Conservation (phyloP, 1,139 yeast genomes). For the Yamadazyma pseudoaaseri region DNA sequence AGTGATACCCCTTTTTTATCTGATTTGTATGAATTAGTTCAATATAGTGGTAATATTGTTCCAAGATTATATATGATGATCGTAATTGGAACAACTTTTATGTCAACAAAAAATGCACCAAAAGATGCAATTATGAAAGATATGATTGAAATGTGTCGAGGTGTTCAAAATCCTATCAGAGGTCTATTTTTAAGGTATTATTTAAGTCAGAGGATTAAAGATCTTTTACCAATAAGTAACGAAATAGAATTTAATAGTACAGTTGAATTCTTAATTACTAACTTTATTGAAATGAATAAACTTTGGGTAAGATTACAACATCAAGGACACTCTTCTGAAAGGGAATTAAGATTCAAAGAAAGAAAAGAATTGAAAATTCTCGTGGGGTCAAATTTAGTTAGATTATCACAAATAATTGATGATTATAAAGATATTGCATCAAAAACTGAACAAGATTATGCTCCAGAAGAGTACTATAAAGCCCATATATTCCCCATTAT, state of each 20-base stretch:
- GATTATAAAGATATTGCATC: slow-evolving; percentile 27
- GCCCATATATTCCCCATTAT: slow-evolving; percentile 71
- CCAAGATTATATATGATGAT: slow-evolving; percentile 94
- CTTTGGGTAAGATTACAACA: slow-evolving; percentile 96
- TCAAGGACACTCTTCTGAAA: slow-evolving; percentile 88
- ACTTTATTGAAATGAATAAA: slow-evolving; percentile 96
- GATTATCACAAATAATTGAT: slow-evolving; percentile 84
- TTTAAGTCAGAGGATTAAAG: slow-evolving; percentile 79
- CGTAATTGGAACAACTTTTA: slow-evolving; percentile 88
- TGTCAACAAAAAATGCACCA: slow-evolving; percentile 78
- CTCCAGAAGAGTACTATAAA: slow-evolving; percentile 51
- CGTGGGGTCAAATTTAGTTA: slow-evolving; percentile 88
- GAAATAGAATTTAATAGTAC: slow-evolving; percentile 60
- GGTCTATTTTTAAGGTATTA: slow-evolving; percentile 90
- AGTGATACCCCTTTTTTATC: slow-evolving; percentile 65
- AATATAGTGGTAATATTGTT: slow-evolving; percentile 89
- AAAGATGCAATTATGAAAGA: slow-evolving; percentile 86
- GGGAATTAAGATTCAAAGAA: slow-evolving; percentile 72
- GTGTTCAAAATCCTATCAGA: slow-evolving; percentile 93
- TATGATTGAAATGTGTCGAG: slow-evolving; percentile 97
- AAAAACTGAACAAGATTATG: slow-evolving; percentile 29
- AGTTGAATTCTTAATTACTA: slow-evolving; percentile 71
- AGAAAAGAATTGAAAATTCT: slow-evolving; percentile 86
- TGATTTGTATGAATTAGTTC: slow-evolving; percentile 91
- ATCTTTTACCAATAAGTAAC: slow-evolving; percentile 52